Evolutionary conservation across 2,329 filamentous ascomycete genomes (phyloP).

Genomic region (Celoporthe dispersa): DNA sequence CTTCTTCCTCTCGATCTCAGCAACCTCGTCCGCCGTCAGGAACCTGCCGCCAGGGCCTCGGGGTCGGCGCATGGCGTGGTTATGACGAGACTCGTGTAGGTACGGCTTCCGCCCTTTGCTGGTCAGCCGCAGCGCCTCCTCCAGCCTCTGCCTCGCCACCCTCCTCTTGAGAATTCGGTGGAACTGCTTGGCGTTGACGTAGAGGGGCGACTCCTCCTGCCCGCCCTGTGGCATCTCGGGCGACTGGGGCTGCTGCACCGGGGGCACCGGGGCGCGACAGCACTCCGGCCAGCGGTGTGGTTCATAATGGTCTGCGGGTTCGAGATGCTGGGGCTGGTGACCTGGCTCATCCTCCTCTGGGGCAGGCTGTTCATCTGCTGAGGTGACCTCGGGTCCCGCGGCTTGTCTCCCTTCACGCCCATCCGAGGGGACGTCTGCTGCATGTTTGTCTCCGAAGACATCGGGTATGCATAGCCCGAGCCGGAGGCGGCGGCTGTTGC

Average conservation of each 20-base stretch:
- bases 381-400: slow-evolving; percentile 76
- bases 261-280: slow-evolving; percentile 62
- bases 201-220: slow-evolving; percentile 89
- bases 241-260: slow-evolving; percentile 71
- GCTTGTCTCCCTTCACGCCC: slow-evolving; percentile 70
- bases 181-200: slow-evolving; percentile 99
- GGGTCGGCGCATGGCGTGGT: slow-evolving; percentile 95
- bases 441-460: slow-evolving; percentile 71
- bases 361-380: slow-evolving; percentile 68
- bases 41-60: slow-evolving; percentile 94
- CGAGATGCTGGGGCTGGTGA: slow-evolving; percentile 74
- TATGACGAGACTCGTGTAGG: slow-evolving; percentile 94
- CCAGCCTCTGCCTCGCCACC: slow-evolving; percentile 89
- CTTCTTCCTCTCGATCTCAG: slow-evolving; percentile 77
- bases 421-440: slow-evolving; percentile 78
- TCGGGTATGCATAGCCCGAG: slow-evolving; percentile 69
- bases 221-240: slow-evolving; percentile 76
- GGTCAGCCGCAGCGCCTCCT: slow-evolving; percentile 88
- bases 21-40: slow-evolving; percentile 93
- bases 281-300: slow-evolving; percentile 59
- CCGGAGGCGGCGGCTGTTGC: slow-evolving; percentile 89
- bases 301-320: slow-evolving; percentile 78
- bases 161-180: slow-evolving; percentile 94
- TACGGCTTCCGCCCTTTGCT: slow-evolving; percentile 97
- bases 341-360: slow-evolving; percentile 74